Evolutionary conservation across 768 basidiomycete species (phyloP).

Genomic region (Piloderma croceum): DNA sequence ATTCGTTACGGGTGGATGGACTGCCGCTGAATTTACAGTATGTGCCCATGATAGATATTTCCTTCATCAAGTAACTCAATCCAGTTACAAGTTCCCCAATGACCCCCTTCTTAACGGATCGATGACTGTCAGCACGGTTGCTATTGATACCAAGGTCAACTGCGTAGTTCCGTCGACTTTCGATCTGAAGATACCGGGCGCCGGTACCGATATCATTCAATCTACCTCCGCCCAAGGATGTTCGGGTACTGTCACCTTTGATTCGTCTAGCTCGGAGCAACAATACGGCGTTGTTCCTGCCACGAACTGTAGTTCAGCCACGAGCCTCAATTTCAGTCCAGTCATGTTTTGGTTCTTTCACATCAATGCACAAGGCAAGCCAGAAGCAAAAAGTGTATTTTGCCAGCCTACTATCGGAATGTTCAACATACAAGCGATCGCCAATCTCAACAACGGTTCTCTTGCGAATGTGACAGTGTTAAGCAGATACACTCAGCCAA

Average conservation of each 20-base stretch:
- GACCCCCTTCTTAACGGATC: conserved; percentile 45
- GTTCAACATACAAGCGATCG: conserved; percentile 37
- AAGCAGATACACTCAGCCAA: conserved; percentile 28
- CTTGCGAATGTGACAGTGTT: conserved; percentile 33
- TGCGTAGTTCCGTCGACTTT: conserved; percentile 38
- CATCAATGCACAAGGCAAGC: conserved; percentile 21
- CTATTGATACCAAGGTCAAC: conserved; percentile 37
- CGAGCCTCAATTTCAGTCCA: conserved; percentile 40
- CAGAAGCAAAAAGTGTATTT: conserved; percentile 48
- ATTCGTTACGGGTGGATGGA: conserved; percentile 48
- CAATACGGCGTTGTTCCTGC: conserved; percentile 48
- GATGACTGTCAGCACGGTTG: conserved; percentile 47
- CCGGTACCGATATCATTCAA: conserved; percentile 31
- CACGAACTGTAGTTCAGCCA: conserved; percentile 23
- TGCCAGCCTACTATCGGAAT: conserved; percentile 48
- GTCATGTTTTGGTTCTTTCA: conserved; percentile 69
- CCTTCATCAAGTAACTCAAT: too few relatives aligned
- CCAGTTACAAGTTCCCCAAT: conserved; percentile 37
- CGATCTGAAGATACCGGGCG: conserved; percentile 12
- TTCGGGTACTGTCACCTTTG: conserved; percentile 29
- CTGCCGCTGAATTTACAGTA: conserved; percentile 49
- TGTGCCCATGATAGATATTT: too few relatives aligned
- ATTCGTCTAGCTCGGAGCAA: conserved; percentile 29
- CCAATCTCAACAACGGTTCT: conserved; percentile 38
- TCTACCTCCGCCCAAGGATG: conserved; percentile 51